Base-by-base conservation (phyloP, 106 monocot genomes). In the Narthecium ossifragum region DNA sequence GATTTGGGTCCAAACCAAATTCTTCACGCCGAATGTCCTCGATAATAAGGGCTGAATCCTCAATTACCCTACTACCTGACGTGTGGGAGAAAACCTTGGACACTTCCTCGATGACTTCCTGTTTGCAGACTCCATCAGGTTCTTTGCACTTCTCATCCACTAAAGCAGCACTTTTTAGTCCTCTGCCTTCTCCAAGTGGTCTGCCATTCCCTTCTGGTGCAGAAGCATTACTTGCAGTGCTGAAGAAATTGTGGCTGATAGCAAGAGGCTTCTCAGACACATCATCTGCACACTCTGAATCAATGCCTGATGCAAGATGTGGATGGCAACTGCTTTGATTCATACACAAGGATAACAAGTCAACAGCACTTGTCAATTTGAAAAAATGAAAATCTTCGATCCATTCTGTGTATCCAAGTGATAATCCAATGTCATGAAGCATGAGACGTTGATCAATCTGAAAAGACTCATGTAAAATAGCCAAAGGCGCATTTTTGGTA, bases 371-470 rank as follows among this genome's bases (percentile, higher is more conserved):
- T 51, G 46, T 53, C 46, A 64, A 73, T 49, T 61, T 67, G 26
- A 91, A 98, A 3, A 67, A 29, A 70, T 79, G 63, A 18, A 74
- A 87, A 66, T 98, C 98, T 34, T 75, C 70, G 56, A 82, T 67
- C 98, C 91, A 98, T 65, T 98, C 84, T 26, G 61, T 26, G 34
- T 91, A 52, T 25, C 91, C 98, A 74, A 91, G 86, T 34, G 84
- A 85, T 11, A 98, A 72, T 30, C 98, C 98, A 70, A 98, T 88
- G 48, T 84, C 79, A 88, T 98, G 98, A 71, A 98, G 90, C 84
- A 98, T 98, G 40, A 74, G 36, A 12, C 84, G 78, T 48, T 98
- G 78, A 59, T 46, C 53, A 28, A 27, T 67, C 43, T 51, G 54
- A 25, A 46, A 73, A 52, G 87, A 87, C 75, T 84, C 76, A 59